Base-by-base conservation (phyloP, 1,139 yeast species). In the Geotrichum reessii region DNA sequence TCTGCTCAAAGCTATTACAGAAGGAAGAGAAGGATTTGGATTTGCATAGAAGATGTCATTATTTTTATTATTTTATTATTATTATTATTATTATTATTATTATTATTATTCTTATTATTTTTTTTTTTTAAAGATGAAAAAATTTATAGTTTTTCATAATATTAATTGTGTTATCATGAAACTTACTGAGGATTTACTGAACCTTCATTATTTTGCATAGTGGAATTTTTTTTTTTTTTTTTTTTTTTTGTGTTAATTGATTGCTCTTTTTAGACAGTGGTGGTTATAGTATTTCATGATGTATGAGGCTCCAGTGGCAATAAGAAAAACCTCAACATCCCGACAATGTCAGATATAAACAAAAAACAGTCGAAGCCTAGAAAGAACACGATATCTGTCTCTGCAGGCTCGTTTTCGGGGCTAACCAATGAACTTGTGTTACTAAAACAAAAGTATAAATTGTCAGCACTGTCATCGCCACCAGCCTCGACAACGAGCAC, bases 1-100 rank as follows among this genome's bases (percentile, higher is more conserved):
- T 0, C 73, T 95, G 62, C 75, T 92, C 65, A 74, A 87, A 67
- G 98, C 99, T 0, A 84, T 95, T 19, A 88, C 92, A 28, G 99
- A 93, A 72, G 99, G 99, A 17, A 87, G 88, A 68, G 97, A 89
- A 76, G 99, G 99, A 5, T 95, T 95, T 75, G 99, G 98, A 6
- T 81, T 88, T 70, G 95, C 92, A 42, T 78, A 67, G 61, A 24
- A 31, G 19, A 49, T 12, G 17, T 12, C 17, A n/a, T 11, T 21
- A 19, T 46, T 22, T 3, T 21, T 46, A 46, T 22, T 46, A 17
- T 42, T 42, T n/a, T 19, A 40, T 14, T 11, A 40, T 40, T 9
- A 33, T 27, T 24, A 54, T 48, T 25, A 37, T 17, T 40, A 24
- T 12, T 17, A 42, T 17, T 19, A 49, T 37, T 27, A 48, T n/a